Evolutionary conservation across 2,329 filamentous ascomycete species (phyloP), one percentile per base, ranked within the genome.

Genomic region (Beauveria sp.): DNA sequence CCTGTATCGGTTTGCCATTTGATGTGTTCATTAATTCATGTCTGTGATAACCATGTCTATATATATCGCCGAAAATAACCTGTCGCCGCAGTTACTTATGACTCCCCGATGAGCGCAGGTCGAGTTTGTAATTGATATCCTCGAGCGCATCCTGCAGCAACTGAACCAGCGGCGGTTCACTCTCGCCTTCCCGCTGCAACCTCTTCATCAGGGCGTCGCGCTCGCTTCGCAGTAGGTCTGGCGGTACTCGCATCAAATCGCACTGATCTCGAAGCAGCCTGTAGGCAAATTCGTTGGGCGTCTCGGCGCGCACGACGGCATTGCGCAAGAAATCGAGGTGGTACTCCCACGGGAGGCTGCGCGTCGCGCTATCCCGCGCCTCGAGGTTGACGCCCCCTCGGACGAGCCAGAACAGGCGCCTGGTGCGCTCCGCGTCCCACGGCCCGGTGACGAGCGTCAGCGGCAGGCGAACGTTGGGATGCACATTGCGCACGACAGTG

Each of bases 401-500:
- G 10, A 73, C 67, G 22, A 81, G 69, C 79, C 79, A 80, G 66
- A 79, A 79, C 5, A 80, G 68, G 30, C 77, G 76, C 44, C 74
- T 71, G 26, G 71, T 67, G 47, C 70, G 66, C 43, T 73, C 72
- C 4, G 74, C 73, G 26, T 73, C 66, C 76, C 75, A 79, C 0
- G 78, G 76, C 0, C 77, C 77, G 0, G 70, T 73, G 37, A 80
- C 61, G 28, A 81, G 72, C 5, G 63, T 48, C 12, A 70, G 68
- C 7, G 79, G 79, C 44, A 80, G 71, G n/a, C 70, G 72, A 3
- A 71, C 70, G 7, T 67, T 63, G 12, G 69, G 71, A 57, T 80
- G 76, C 12, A 80, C 70, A 58, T 78, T 75, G 9, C 46, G 54
- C 26, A n/a, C 18, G 1, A 18, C 7, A 14, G 54, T 56, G 14